phyloP scores from a whole-genome alignment of 2,329 filamentous ascomycete species.

The Fusarium floridanum region DNA sequence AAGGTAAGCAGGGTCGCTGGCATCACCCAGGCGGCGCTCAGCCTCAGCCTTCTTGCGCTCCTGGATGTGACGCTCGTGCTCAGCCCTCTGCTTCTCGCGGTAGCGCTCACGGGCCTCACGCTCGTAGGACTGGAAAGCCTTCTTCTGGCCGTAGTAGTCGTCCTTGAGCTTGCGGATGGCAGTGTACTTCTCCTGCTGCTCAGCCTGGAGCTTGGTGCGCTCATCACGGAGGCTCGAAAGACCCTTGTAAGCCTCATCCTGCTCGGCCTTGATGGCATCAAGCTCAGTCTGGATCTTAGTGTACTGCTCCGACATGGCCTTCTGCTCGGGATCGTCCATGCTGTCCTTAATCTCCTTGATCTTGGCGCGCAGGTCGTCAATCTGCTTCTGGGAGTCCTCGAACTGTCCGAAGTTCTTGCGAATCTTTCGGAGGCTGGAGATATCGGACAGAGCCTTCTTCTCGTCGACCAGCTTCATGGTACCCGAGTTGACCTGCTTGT shows the following conservation, averaged over 20 bases:
- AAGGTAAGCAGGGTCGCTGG: conserved; percentile 87
- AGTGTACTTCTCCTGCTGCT: conserved; percentile 88
- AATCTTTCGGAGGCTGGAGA: conserved; percentile 85
- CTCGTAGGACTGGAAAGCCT: conserved; percentile 87
- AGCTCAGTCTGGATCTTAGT: conserved; percentile 87
- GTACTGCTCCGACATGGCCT: conserved; percentile 89
- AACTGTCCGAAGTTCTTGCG: conserved; percentile 92
- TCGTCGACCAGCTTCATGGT: conserved; percentile 97
- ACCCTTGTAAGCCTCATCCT: conserved; percentile 91
- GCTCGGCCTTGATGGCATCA: conserved; percentile 89
- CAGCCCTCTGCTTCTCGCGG: conserved; percentile 83
- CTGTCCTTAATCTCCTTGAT: conserved; percentile 90
- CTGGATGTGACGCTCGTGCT: conserved; percentile 80
- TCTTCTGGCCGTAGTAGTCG: conserved; percentile 83
- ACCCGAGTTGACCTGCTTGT: conserved; percentile 88
- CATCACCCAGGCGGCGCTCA: conserved; percentile 82
- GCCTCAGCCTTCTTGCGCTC: conserved; percentile 82
- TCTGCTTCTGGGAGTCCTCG: conserved; percentile 87
- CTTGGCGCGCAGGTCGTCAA: conserved; percentile 87
- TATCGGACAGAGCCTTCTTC: conserved; percentile 90
- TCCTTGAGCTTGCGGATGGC: conserved; percentile 91
- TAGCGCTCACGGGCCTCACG: conserved; percentile 82
- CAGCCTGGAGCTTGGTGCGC: conserved; percentile 82
- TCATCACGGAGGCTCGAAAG: conserved; percentile 87
- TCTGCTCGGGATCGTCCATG: conserved; percentile 91